phyloP scores from a whole-genome alignment of 2,329 filamentous ascomycete genomes.

The Kalaharituber pfeilii region DNA sequence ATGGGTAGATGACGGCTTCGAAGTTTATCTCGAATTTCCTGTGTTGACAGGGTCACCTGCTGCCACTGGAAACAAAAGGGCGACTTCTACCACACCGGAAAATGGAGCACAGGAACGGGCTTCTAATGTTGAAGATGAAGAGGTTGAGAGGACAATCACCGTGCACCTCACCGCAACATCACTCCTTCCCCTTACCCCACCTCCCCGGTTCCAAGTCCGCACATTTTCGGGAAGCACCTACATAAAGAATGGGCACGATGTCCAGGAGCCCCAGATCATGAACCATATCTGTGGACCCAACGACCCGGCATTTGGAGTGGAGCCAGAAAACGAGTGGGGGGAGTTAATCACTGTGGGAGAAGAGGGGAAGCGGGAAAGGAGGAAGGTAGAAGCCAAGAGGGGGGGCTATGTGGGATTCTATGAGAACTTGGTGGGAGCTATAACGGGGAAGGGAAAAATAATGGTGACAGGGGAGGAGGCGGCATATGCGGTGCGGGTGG shows the following conservation, averaged over 20 bases:
- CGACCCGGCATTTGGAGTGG: slow-evolving; percentile 6
- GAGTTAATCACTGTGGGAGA: slow-evolving; percentile 17
- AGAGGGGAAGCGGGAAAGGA: slow-evolving; percentile 1
- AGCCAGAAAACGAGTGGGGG: slow-evolving; percentile 12
- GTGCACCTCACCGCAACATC: not conserved
- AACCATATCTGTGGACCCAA: slow-evolving; percentile 1
- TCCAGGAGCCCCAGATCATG: slow-evolving; percentile 9
- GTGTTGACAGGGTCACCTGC: no score
- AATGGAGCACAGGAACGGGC: no score
- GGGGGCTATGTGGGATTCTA: slow-evolving; percentile 20
- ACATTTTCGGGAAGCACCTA: not conserved
- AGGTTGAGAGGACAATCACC: slow-evolving; percentile 5
- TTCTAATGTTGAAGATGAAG: slow-evolving; percentile 12
- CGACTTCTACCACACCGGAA: no score
- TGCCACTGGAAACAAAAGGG: no score
- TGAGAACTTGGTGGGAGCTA: slow-evolving; percentile 16
- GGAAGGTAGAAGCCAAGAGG: slow-evolving; percentile 16
- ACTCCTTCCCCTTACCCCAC: not conserved
- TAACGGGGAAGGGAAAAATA: slow-evolving; percentile 10
- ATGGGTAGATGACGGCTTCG: not conserved
- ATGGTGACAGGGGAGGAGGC: slow-evolving; percentile 19
- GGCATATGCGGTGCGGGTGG: slow-evolving; percentile 18
- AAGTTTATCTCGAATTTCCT: not conserved
- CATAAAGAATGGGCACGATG: slow-evolving; percentile 1
- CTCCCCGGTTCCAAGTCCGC: not conserved